Conservation (phyloP, 805 yeast genomes). For the Candida morakotiae region DNA sequence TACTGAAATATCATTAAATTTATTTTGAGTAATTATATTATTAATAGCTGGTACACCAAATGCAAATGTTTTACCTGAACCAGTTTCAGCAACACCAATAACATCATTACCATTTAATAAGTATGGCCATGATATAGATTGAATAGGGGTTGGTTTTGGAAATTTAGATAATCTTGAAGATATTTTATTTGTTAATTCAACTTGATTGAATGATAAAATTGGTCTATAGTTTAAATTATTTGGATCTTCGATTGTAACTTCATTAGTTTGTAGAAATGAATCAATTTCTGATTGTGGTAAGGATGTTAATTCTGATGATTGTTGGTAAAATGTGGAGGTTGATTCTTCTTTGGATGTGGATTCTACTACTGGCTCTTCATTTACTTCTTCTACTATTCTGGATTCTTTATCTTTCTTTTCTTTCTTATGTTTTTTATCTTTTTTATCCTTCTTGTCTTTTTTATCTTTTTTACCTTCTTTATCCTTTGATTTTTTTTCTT, state of each 20-base stretch:
- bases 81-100: conserved; percentile 97
- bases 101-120: conserved; percentile 76
- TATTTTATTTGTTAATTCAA: conserved; percentile 51
- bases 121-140: conserved; percentile 93
- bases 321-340: conserved; percentile 26
- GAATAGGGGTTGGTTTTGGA: conserved; percentile 93
- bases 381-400: conserved; percentile 22
- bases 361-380: conserved; percentile 25
- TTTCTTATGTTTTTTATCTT: conserved; percentile 23
- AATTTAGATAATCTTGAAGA: conserved; percentile 62
- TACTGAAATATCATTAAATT: conserved; percentile 58
- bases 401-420: conserved; percentile 20
- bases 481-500: conserved; percentile 22
- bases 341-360: too few relatives aligned
- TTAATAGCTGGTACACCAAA: conserved; percentile 97
- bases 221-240: conserved; percentile 55
- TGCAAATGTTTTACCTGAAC: conserved; percentile 96
- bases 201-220: conserved; percentile 59
- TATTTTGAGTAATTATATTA: conserved; percentile 47
- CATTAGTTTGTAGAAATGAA: conserved; percentile 62
- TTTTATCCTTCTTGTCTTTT: conserved; percentile 23
- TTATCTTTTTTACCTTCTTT: conserved; percentile 22
- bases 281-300: conserved; percentile 55
- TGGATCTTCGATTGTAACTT: conserved; percentile 77
- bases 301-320: conserved; percentile 34